Base-by-base conservation (phyloP, 257 asterid species). In the Phtheirospermum japonicum region DNA sequence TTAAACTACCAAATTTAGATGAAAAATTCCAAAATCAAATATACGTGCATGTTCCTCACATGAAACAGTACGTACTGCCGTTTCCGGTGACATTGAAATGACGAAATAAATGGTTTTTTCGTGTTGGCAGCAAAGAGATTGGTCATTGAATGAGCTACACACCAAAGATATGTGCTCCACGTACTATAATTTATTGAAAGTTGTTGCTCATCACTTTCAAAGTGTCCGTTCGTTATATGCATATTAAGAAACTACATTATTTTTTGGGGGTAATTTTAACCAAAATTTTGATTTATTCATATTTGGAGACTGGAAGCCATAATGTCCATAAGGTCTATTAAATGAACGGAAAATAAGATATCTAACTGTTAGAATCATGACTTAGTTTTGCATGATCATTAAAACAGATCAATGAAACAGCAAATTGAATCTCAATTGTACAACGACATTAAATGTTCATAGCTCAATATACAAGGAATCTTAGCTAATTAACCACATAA, bases 171-270 rank as follows among this genome's bases (percentile, higher is more conserved):
- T 12, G 12, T 39, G 45, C 12, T 8, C 12, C 45, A 7, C 45
- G 9, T 7, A 23, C 28, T 39, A 39, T 19, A 2, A 12, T 33
- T 51, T 64, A 52, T 13, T 37, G 53, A 53, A 23, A 31, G 28
- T 37, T 36, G 54, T 37, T 64, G n/a, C 69, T 53, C 12, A 53
- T 64, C 40, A 52, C 46, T 40, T 53, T 59, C 56, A 61, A 45
- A 13, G 51, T 40, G 23, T 20, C 43, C 5, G 37, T 59, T 40
- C 6, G 18, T 26, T 23, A n/a, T 23, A 1, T 23, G 52, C 52
- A 45, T 45, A 5, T 45, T 45, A 13, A 19, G 8, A 45, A 45
- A 45, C 1, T n/a, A 13, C 19, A 45, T 45, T 45, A n/a, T 13
- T 45, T 45, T 2, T 13, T 45, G 52, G 52, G 8, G 19, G 28